These are phyloP conservation scores for Phaffomyces opuntiae DNA, from an alignment of 805 yeast genomes.

Conservation along the genomic window DNA sequence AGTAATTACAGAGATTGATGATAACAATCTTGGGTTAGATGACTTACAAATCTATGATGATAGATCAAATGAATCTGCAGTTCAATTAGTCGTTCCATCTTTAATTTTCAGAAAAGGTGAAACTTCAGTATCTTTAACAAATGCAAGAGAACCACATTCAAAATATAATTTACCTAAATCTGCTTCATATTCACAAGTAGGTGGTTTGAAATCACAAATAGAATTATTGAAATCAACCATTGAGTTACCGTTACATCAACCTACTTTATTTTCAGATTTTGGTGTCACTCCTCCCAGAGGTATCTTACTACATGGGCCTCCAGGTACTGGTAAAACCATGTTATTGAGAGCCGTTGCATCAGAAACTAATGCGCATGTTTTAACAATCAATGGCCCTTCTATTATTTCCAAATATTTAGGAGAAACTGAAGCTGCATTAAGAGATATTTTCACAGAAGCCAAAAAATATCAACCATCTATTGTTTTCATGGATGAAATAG, in stretches of 20 bases:
- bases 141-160: slow-evolving; percentile 22
- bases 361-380: slow-evolving; percentile 73
- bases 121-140: slow-evolving; percentile 22
- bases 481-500: slow-evolving; percentile 88
- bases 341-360: slow-evolving; percentile 74
- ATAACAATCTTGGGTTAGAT: slow-evolving; percentile 26
- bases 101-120: slow-evolving; percentile 35
- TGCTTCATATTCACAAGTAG: slow-evolving; percentile 49
- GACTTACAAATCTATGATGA: slow-evolving; percentile 14
- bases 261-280: slow-evolving; percentile 70
- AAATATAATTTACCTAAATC: slow-evolving; percentile 40
- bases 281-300: slow-evolving; percentile 94
- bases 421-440: slow-evolving; percentile 82
- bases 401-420: slow-evolving; percentile 91
- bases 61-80: slow-evolving; percentile 3
- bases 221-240: slow-evolving; percentile 55
- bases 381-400: slow-evolving; percentile 84
- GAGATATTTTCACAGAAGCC: slow-evolving; percentile 83
- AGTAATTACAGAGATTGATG: slow-evolving; percentile 24
- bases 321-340: slow-evolving; percentile 96
- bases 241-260: slow-evolving; percentile 74
- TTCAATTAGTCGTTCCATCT: slow-evolving; percentile 38
- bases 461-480: slow-evolving; percentile 79
- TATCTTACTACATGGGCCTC: slow-evolving; percentile 88
- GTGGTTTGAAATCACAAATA: slow-evolving; percentile 70